Base-by-base conservation (phyloP, 164 flowering plant genomes). In the Kingdonia uniflora region DNA sequence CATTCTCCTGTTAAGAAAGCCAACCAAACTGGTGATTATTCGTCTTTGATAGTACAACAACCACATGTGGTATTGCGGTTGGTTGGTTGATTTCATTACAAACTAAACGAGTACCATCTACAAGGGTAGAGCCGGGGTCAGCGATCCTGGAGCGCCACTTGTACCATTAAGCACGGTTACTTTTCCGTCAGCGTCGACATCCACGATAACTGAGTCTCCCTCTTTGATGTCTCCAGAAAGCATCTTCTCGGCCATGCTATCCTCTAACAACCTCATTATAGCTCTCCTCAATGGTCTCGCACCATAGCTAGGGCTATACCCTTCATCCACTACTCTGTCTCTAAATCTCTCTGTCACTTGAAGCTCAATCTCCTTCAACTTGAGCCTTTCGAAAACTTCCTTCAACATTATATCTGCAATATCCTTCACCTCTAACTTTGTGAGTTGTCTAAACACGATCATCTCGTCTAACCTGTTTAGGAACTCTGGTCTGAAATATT, bases 241-340 rank as follows among this genome's bases (percentile, higher is more conserved):
- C 42, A 68, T 65, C 65, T 48, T 51, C 45, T 72, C 69, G 2
- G 72, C 76, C 60, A 72, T 37, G 44, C 54, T 40, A 24, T 72
- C 72, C 48, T 68, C 72, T 22, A 72, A 26, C 11, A 61, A 53
- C 52, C 65, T 65, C 62, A 52, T 56, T 15, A 71, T 62, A 17
- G 65, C 64, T 26, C 76, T 58, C 13, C 68, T 65, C 51, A 72
- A 57, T 1, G 72, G 76, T 52, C 76, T 68, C 2, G 76, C 76
- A 10, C 72, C 76, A 22, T 65, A 68, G 40, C 54, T 54, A 0
- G 70, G 65, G 20, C 57, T 54, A 50, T 59, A 72, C 2, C 70
- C 76, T 51, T 72, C 70, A 3, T 68, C 68, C 11, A 68, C 56
- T 19, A 70, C 56, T 40, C 49, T 60, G 12, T 66, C 60, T 54